phyloP scores from a whole-genome alignment of 352 stramenopile genomes.

The Phytophthora tentaculata region DNA sequence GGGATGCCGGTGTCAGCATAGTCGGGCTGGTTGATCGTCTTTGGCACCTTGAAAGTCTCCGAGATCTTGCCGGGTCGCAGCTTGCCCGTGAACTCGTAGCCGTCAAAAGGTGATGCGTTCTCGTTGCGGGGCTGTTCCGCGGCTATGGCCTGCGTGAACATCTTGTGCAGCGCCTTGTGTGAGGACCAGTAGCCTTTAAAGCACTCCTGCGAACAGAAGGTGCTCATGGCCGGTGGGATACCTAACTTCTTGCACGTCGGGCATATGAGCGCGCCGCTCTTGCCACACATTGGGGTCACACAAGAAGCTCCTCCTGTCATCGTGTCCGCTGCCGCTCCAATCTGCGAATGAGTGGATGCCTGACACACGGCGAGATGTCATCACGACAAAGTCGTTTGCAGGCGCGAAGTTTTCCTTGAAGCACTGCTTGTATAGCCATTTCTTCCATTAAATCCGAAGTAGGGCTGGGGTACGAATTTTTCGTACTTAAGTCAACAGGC shows the following conservation, averaged over 20 bases:
- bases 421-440: conserved; percentile 17
- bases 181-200: conserved; percentile 96
- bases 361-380: conserved; percentile 6
- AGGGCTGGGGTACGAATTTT: neutral
- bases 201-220: conserved; percentile 95
- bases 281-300: conserved; percentile 78
- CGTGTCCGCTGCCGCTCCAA: conserved; percentile 5
- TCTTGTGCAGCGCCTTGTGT: conserved; percentile 97
- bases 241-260: conserved; percentile 93
- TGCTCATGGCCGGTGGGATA: conserved; percentile 84
- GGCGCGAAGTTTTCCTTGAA: too few relatives aligned
- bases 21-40: conserved; percentile 85
- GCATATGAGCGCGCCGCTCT: conserved; percentile 87
- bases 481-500: conserved; percentile 18
- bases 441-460: conserved; percentile 24
- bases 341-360: conserved; percentile 9
- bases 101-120: conserved; percentile 51
- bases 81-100: conserved; percentile 85
- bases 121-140: conserved; percentile 39
- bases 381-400: too few relatives aligned
- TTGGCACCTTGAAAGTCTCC: conserved; percentile 73
- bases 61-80: conserved; percentile 87
- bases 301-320: conserved; percentile 43
- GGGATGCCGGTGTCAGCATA: conserved; percentile 89
- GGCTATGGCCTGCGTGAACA: conserved; percentile 76